Evolutionary conservation across 2,329 filamentous ascomycete species (phyloP).

Genomic region (Pseudogymnoascus sp.): DNA sequence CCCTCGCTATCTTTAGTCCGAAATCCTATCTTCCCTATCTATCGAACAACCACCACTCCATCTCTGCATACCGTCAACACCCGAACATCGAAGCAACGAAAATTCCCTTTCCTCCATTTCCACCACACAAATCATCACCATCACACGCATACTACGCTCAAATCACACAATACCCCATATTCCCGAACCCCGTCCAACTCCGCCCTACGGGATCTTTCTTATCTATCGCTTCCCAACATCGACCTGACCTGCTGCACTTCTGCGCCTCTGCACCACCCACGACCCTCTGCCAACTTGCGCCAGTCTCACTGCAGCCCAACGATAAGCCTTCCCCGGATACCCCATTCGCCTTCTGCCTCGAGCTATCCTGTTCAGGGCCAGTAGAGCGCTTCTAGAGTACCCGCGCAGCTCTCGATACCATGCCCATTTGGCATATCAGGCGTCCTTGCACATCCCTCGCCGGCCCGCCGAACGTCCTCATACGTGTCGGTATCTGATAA

Average conservation of each 20-base stretch:
- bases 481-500: conserved; percentile 5
- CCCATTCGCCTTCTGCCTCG: conserved; percentile 5
- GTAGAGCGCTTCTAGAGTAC: conserved; percentile 5
- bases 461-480: conserved; percentile 1
- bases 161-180: conserved; percentile 4
- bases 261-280: background rate
- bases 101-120: background rate
- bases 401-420: conserved; percentile 2
- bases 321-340: conserved; percentile 4
- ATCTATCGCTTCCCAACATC: background rate
- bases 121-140: background rate
- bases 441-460: background rate
- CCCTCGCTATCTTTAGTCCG: background rate
- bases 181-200: background rate
- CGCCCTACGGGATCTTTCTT: background rate
- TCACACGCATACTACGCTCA: background rate
- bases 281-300: background rate
- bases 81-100: background rate
- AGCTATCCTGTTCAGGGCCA: conserved; percentile 1
- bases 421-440: conserved; percentile 5
- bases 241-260: background rate
- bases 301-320: background rate
- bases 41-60: background rate
- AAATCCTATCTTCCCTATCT: conserved; percentile 1
- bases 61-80: conserved; percentile 6